Evolutionary conservation across 192 early-diverging fungal genomes (phyloP), one percentile per base, ranked within the genome.

Genomic region (Oehlia diaphana): DNA sequence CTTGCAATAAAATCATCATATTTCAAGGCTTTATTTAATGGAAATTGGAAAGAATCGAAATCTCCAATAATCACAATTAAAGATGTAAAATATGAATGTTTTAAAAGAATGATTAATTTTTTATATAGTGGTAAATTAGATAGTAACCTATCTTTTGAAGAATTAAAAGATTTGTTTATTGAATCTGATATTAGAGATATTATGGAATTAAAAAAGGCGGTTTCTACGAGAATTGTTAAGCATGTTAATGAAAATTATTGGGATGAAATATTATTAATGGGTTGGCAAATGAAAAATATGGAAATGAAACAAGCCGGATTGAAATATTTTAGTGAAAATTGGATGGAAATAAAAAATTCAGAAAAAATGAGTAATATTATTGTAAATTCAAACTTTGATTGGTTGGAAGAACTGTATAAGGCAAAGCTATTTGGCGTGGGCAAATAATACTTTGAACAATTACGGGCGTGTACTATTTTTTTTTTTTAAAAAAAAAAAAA

Each of bases 81-180:
- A 78, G 58, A 78, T 49, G 62, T 78, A 19, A 44, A 69, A 35
- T 69, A 61, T 64, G 49, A 26, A 6, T 50, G 37, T 28, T 78
- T 78, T 33, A 58, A 58, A 58, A 58, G 53, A 19, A 69, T 78
- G 50, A 12, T 78, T 49, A 61, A 78, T 69, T 78, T 64, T 70
- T 58, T 78, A 58, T 78, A 78, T 78, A 78, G 65, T 44, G 77
- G 77, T 39, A 50, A 35, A 69, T 26, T 78, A 33, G 77, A 78
- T 23, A 44, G 50, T 6, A 47, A 14, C 21, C 37, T 78, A 44
- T 16, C 10, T 26, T 78, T 78, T 69, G 77, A 69, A 50, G 62
- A 47, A 13, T 37, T 78, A 6, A 68, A 53, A 58, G 62, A 78
- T 69, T 44, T 78, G 23, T 78, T 67, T 69, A 16, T 39, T 23